Percentiles rank a stretch among this genome's conserved stretches.
Conservation (phyloP, 1,284 basidiomycete genomes). For the Phellopilus nigrolimitatus region DNA sequence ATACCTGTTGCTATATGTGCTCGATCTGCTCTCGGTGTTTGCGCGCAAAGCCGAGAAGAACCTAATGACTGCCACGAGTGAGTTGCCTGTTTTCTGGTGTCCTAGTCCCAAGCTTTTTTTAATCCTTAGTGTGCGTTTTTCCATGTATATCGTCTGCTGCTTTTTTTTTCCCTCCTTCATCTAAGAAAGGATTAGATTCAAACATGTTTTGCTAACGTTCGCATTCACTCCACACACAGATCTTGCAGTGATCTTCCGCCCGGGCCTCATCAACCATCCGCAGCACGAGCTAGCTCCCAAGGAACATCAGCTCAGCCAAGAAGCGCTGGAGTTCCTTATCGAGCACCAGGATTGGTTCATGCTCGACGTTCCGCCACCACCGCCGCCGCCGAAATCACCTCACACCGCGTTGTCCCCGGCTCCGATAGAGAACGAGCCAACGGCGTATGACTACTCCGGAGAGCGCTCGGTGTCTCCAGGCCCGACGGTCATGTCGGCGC, state of each 20-base stretch:
- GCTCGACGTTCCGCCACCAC: slow-evolving; percentile 73
- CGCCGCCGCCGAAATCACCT: slow-evolving; percentile 30
- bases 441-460: too few species aligned
- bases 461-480: slow-evolving; percentile 10
- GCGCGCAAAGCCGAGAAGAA: slow-evolving; percentile 89
- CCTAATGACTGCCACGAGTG: slow-evolving; percentile 92
- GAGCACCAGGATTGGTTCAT: slow-evolving; percentile 84
- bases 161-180: slow-evolving; percentile 9
- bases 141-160: not conserved
- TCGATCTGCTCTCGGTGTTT: slow-evolving; percentile 94
- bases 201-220: not conserved
- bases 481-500: slow-evolving; percentile 14
- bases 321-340: slow-evolving; percentile 93
- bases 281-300: slow-evolving; percentile 75
- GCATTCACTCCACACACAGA: slow-evolving; percentile 43
- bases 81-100: slow-evolving; percentile 29
- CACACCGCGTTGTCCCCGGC: not conserved
- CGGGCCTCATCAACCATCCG: slow-evolving; percentile 87
- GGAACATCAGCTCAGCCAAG: slow-evolving; percentile 85
- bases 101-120: not conserved
- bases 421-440: slow-evolving; percentile 7
- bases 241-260: slow-evolving; percentile 91
- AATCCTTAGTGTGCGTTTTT: not conserved
- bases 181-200: not conserved
- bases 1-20: slow-evolving; percentile 92